Evolutionary conservation across 805 yeast genomes (phyloP).

Genomic region (Diddensiella transvaalensis): DNA sequence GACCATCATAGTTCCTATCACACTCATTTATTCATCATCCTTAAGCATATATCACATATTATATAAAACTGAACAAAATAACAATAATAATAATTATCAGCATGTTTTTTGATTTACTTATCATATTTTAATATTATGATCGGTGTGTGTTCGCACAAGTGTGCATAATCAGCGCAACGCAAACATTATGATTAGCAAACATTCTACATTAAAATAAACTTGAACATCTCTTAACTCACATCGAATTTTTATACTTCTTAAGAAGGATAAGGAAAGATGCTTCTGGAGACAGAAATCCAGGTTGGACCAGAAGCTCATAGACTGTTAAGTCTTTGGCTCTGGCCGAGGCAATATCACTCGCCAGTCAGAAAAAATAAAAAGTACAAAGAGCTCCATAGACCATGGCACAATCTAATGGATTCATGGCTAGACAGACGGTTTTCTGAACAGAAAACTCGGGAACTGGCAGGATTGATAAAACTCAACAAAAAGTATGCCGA

Average conservation of each 20-base stretch:
- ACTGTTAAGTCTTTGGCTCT: not conserved
- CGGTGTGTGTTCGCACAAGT: no score
- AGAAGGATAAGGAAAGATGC: not conserved
- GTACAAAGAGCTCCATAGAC: not conserved
- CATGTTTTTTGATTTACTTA: no score
- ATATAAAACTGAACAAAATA: no score
- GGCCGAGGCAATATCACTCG: not conserved
- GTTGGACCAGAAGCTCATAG: not conserved
- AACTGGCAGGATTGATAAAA: not conserved
- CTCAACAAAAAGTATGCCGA: not conserved
- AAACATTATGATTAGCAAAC: no score
- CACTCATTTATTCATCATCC: not conserved
- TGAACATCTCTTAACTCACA: no score
- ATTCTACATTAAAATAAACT: no score
- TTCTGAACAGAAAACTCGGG: not conserved
- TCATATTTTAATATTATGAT: no score
- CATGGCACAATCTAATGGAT: not conserved
- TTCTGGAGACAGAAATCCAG: not conserved
- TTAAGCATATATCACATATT: not conserved
- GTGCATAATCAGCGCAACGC: no score
- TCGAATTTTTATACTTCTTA: no score
- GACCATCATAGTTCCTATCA: not conserved
- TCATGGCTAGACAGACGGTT: not conserved
- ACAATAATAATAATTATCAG: no score
- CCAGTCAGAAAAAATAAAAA: not conserved